A percentile compares a stretch with the other conserved stretches of the same genome.
Evolutionary conservation across 495 filamentous ascomycete species (phyloP).

Genomic region (Penicillium arizonense): DNA sequence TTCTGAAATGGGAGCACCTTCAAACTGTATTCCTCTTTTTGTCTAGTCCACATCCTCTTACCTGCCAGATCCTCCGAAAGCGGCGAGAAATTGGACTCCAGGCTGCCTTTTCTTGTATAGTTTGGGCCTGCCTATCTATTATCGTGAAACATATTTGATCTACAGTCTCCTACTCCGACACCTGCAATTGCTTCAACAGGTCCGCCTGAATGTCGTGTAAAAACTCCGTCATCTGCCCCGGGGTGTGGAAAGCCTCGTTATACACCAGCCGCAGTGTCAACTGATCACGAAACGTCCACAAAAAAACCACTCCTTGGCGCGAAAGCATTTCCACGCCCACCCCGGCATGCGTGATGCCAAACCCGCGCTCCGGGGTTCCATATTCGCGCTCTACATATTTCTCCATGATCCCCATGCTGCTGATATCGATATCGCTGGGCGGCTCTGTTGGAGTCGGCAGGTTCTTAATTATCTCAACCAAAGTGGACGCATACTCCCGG

Average conservation of each 20-base stretch:
- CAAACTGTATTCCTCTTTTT: too few species aligned
- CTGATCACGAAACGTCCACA: conserved; percentile 28
- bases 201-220: conserved; percentile 8
- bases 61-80: too few species aligned
- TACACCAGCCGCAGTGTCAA: conserved; percentile 28
- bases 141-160: too few species aligned
- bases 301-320: conserved; percentile 18
- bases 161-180: not conserved
- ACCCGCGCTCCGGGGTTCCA: conserved; percentile 15
- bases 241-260: conserved; percentile 29
- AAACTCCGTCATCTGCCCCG: conserved; percentile 13
- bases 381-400: conserved; percentile 21
- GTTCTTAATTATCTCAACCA: conserved; percentile 11
- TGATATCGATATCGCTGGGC: conserved; percentile 33
- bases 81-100: too few species aligned
- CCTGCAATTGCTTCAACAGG: conserved; percentile 6
- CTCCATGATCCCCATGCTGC: conserved; percentile 23
- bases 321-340: conserved; percentile 24
- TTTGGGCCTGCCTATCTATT: too few species aligned
- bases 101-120: too few species aligned
- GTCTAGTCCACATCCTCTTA: too few species aligned
- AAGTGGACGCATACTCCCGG: conserved; percentile 24
- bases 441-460: conserved; percentile 7
- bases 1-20: too few species aligned
- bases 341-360: conserved; percentile 19